Conservation (phyloP, 768 basidiomycete species). For the Serendipita sp. region DNA sequence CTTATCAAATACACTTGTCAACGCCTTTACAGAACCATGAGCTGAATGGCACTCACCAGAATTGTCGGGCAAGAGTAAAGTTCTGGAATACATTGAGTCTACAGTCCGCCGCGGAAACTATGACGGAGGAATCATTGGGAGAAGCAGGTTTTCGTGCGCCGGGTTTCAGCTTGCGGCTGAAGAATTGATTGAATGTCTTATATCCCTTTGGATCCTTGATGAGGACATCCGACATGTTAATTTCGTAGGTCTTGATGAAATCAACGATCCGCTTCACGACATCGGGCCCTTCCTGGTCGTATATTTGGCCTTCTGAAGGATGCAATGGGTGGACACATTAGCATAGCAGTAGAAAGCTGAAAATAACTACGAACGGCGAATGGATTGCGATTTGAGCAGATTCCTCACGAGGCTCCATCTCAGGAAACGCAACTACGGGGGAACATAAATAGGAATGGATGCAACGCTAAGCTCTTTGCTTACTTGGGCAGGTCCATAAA, state of each 20-base stretch:
- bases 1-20: constrained; percentile 16
- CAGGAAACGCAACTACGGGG: constrained; percentile 21
- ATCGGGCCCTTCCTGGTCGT: constrained; percentile 20
- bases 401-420: constrained; percentile 33
- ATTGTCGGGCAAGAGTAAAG: constrained; percentile 40
- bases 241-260: constrained; percentile 39
- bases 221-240: constrained; percentile 44
- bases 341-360: background rate
- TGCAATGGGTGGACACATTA: background rate
- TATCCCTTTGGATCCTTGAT: constrained; percentile 48
- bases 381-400: constrained; percentile 37
- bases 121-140: constrained; percentile 31
- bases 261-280: constrained; percentile 37
- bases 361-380: constrained; percentile 20
- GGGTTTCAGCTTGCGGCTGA: constrained; percentile 42
- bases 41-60: constrained; percentile 53
- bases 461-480: constrained; percentile 13
- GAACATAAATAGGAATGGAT: background rate
- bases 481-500: constrained; percentile 38
- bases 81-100: constrained; percentile 53
- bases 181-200: constrained; percentile 65
- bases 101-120: constrained; percentile 59
- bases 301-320: background rate
- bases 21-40: background rate
- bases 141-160: constrained; percentile 47